Evolutionary conservation across 139 green algal species (phyloP).

Genomic region (Mesostigma viride): DNA sequence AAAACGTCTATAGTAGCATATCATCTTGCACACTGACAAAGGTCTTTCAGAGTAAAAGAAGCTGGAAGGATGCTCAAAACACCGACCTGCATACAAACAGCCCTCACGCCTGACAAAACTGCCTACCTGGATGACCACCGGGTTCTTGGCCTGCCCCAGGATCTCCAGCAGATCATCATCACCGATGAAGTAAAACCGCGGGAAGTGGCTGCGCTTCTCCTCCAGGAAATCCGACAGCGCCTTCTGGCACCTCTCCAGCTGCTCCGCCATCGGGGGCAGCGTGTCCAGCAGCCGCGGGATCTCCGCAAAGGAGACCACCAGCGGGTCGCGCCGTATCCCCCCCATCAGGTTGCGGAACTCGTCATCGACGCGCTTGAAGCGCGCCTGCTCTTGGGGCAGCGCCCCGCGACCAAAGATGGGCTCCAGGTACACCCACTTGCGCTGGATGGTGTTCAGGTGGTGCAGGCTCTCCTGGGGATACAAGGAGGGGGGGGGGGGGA

Average conservation of each 20-base stretch:
- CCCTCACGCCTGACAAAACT: too few species aligned
- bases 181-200: constrained; percentile 75
- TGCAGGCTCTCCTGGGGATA: not conserved
- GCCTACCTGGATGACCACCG: constrained; percentile 62
- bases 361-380: constrained; percentile 64
- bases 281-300: constrained; percentile 15
- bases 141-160: constrained; percentile 60
- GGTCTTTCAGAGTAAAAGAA: too few species aligned
- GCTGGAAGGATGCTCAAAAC: too few species aligned
- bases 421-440: constrained; percentile 74
- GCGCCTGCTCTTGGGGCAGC: constrained; percentile 51
- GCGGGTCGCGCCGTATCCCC: constrained; percentile 20
- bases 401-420: constrained; percentile 67
- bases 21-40: too few species aligned
- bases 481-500: too few species aligned
- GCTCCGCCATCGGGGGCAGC: constrained; percentile 41
- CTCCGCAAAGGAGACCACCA: constrained; percentile 36
- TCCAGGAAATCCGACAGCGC: constrained; percentile 66
- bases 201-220: constrained; percentile 57
- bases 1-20: too few species aligned
- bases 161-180: constrained; percentile 79
- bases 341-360: constrained; percentile 57
- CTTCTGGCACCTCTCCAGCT: constrained; percentile 68
- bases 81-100: too few species aligned
- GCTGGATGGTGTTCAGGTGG: constrained; percentile 49